These are phyloP conservation scores for Hyaloscypha finlandica DNA, from an alignment of 495 filamentous ascomycete genomes.

Conservation along the genomic window DNA sequence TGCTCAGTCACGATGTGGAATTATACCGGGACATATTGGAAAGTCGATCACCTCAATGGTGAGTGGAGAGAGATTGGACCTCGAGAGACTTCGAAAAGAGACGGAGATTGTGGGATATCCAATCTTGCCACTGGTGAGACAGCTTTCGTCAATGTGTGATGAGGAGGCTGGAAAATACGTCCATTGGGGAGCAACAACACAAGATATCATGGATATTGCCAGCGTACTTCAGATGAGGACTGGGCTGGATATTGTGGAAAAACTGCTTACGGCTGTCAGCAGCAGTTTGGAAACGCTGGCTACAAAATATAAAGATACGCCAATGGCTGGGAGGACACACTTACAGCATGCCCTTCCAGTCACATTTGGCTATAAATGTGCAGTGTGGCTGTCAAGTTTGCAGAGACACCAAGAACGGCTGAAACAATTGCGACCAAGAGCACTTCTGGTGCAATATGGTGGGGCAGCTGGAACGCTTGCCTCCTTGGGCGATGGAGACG, in stretches of 20 bases:
- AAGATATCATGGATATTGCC: slow-evolving; percentile 56
- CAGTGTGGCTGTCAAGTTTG: slow-evolving; percentile 46
- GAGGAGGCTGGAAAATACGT: slow-evolving; percentile 50
- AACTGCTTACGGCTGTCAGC: slow-evolving; percentile 40
- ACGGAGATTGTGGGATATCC: slow-evolving; percentile 58
- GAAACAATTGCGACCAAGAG: slow-evolving; percentile 38
- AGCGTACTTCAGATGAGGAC: slow-evolving; percentile 50
- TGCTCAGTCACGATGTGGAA: slow-evolving; percentile 45
- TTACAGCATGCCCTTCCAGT: slow-evolving; percentile 53
- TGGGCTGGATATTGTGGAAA: slow-evolving; percentile 46
- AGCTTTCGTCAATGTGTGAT: slow-evolving; percentile 42
- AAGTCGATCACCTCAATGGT: slow-evolving; percentile 41
- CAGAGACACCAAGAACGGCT: slow-evolving; percentile 46
- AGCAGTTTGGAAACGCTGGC: slow-evolving; percentile 40
- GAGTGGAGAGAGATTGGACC: slow-evolving; percentile 32
- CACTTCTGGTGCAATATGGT: slow-evolving; percentile 49
- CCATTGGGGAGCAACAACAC: slow-evolving; percentile 59
- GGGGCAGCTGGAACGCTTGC: slow-evolving; percentile 52
- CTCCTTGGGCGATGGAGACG: slow-evolving; percentile 41
- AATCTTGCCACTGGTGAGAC: slow-evolving; percentile 51
- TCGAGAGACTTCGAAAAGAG: slow-evolving; percentile 34
- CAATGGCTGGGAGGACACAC: slow-evolving; percentile 55
- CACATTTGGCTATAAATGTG: slow-evolving; percentile 52
- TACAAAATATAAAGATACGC: slow-evolving; percentile 45
- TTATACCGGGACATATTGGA: slow-evolving; percentile 48